Evolutionary conservation across 352 stramenopile species (phyloP), one percentile per base, ranked within the genome.

Genomic region (Phytophthora ramorum): DNA sequence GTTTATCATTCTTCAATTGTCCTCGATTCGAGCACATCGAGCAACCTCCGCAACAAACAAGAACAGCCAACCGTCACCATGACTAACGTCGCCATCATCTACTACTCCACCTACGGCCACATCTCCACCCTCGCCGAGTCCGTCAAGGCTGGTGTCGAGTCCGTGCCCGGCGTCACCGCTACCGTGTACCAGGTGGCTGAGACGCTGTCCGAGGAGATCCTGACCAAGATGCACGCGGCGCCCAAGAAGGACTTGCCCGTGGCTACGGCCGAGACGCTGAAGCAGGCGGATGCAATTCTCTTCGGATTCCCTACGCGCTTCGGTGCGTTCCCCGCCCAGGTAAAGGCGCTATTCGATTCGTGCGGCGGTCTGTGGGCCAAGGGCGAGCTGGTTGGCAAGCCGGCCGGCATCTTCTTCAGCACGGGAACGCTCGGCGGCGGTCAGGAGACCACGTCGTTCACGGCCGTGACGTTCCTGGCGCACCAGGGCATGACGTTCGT

Each of bases 71-170:
- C 16, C 3, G n/a, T 5, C 49, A 51, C n/a, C 20, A 80, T 75
- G 71, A 66, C 79, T 56, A 90, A 89, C 59, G 75, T 91, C 54
- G 76, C 75, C 14, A 85, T 92, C 67, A 55, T 94, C 50, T 89
- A 87, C 70, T 93, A 92, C 76, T 89, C 76, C 62, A 82, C 84
- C n/a, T 95, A 96, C 72, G 85, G 86, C 30, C 89, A 95, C 75
- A 78, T 94, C 57, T 53, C 60, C 34, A 78, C 64, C 45, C 73
- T 97, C 51, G 84, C 85, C n/a, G 67, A 86, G n/a, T 43, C 71
- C 14, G 52, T 96, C 43, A 90, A 89, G 63, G 75, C 76, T 8
- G 87, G 85, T 46, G 64, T 95, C 40, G 81, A 92, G 55, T 71
- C 70, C 16, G 65, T 68, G 7, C 68, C 70, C 9, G 85, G 84